A percentile compares a stretch with the other conserved stretches of the same genome.
Conservation (phyloP, 2,329 filamentous ascomycete genomes). For the Paecilomyces fulvus region DNA sequence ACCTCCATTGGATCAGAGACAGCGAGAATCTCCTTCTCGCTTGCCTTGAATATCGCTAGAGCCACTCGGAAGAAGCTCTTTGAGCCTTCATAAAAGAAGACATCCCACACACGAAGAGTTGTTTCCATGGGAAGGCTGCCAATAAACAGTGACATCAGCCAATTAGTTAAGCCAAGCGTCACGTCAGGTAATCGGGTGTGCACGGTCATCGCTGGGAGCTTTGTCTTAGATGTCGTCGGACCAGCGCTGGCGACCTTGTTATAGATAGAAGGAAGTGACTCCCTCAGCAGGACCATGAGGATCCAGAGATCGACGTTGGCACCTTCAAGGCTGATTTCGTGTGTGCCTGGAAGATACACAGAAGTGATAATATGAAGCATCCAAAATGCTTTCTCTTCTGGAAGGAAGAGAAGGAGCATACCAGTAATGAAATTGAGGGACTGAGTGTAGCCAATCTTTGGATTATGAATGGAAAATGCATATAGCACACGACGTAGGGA, state of each 20-base stretch:
- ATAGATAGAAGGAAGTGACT: slow-evolving; percentile 76
- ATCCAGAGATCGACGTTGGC: slow-evolving; percentile 92
- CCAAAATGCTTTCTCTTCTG: slow-evolving; percentile 88
- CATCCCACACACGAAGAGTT: slow-evolving; percentile 87
- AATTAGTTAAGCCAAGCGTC: slow-evolving; percentile 84
- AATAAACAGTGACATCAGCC: slow-evolving; percentile 98
- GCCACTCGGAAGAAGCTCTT: slow-evolving; percentile 91
- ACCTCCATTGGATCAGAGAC: slow-evolving; percentile 88
- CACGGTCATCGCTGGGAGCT: slow-evolving; percentile 34
- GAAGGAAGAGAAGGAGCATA: slow-evolving; percentile 78
- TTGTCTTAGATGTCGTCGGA: slow-evolving; percentile 25
- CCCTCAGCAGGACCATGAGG: slow-evolving; percentile 76
- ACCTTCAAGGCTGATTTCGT: slow-evolving; percentile 81
- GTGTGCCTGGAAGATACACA: slow-evolving; percentile 80
- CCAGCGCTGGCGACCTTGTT: slow-evolving; percentile 73
- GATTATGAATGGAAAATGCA: slow-evolving; percentile 85
- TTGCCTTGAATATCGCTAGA: slow-evolving; percentile 81
- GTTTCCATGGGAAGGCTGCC: slow-evolving; percentile 87
- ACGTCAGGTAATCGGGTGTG: slow-evolving; percentile 68
- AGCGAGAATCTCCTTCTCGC: slow-evolving; percentile 69
- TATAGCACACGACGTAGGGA: slow-evolving; percentile 77
- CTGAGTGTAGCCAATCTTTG: slow-evolving; percentile 89
- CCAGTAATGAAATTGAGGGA: slow-evolving; percentile 92
- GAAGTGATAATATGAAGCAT: slow-evolving; percentile 87
- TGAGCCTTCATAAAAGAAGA: slow-evolving; percentile 90